Conservation (phyloP, 2,329 filamentous ascomycete species). For the Fusarium oxysporum region DNA sequence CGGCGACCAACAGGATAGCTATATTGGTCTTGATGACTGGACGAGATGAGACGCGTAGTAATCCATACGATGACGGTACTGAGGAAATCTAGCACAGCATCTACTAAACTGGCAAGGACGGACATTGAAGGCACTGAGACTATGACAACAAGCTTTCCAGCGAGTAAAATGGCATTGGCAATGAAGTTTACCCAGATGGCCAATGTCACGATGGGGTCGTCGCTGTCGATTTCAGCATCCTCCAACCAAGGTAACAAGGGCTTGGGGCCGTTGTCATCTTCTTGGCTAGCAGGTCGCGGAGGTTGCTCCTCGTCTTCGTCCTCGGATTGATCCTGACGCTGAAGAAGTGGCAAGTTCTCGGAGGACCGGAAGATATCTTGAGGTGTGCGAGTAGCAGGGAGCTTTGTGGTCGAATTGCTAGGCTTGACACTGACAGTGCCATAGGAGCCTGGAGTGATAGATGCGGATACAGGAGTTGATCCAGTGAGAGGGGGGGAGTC, state of each 20-base stretch:
- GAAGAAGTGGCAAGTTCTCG: constrained; percentile 75
- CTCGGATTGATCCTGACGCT: constrained; percentile 58
- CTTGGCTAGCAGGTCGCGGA: constrained; percentile 36
- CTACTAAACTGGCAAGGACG: constrained; percentile 82
- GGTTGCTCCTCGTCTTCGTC: constrained; percentile 51
- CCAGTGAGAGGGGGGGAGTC: constrained; percentile 47
- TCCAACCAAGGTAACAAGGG: constrained; percentile 77
- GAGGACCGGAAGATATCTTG: constrained; percentile 85
- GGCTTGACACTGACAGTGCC: constrained; percentile 45
- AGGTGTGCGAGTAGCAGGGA: constrained; percentile 80
- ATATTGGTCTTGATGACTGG: constrained; percentile 76
- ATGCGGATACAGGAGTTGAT: constrained; percentile 33
- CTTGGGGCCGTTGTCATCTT: constrained; percentile 53
- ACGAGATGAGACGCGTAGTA: constrained; percentile 76
- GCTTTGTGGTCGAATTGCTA: constrained; percentile 47
- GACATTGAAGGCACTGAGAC: constrained; percentile 84
- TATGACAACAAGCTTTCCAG: constrained; percentile 81
- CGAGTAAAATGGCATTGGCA: constrained; percentile 80
- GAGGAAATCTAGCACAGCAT: constrained; percentile 83
- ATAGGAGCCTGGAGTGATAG: constrained; percentile 45
- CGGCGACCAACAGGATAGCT: constrained; percentile 82
- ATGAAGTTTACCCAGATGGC: constrained; percentile 89
- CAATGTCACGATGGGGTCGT: constrained; percentile 80
- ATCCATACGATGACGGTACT: constrained; percentile 85
- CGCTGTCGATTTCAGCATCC: constrained; percentile 77